Evolutionary conservation across 2,329 filamentous ascomycete genomes (phyloP).

Genomic region (Colletotrichum sp.): DNA sequence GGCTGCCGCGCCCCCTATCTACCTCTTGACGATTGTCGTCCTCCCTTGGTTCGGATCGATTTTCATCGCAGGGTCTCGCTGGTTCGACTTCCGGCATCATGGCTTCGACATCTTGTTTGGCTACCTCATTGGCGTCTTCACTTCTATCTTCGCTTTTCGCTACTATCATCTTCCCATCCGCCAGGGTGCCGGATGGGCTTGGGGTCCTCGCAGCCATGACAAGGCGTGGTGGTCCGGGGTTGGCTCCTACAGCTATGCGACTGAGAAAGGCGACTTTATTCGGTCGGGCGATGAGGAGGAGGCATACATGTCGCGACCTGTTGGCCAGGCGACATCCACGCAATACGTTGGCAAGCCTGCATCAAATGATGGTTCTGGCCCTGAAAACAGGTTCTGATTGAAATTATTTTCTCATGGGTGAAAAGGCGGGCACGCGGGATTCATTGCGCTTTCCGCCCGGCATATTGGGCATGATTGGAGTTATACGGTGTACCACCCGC

Average conservation of each 20-base stretch:
- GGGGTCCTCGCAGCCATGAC: constrained; percentile 76
- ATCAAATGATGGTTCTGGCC: constrained; percentile 4
- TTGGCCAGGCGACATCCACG: constrained; percentile 1
- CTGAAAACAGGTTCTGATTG: constrained; percentile 5
- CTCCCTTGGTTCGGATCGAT: constrained; percentile 76
- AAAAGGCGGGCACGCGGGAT: background rate
- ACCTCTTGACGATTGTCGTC: constrained; percentile 73
- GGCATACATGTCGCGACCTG: constrained; percentile 15
- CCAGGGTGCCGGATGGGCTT: constrained; percentile 86
- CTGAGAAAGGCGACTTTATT: constrained; percentile 37
- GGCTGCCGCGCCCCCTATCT: constrained; percentile 82
- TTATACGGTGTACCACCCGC: constrained; percentile 19
- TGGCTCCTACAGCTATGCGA: constrained; percentile 63
- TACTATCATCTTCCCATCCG: constrained; percentile 85
- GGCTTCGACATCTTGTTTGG: constrained; percentile 93
- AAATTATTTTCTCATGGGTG: background rate
- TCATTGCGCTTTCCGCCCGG: background rate
- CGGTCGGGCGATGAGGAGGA: constrained; percentile 34
- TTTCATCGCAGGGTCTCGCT: constrained; percentile 85
- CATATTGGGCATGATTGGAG: constrained; percentile 13
- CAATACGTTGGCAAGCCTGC: constrained; percentile 7
- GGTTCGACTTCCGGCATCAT: constrained; percentile 87
- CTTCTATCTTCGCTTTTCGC: constrained; percentile 77
- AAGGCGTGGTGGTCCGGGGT: constrained; percentile 82
- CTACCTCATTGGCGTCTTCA: constrained; percentile 75